Conservation (phyloP, 441 rosid genomes). For the Lepidium campestre region DNA sequence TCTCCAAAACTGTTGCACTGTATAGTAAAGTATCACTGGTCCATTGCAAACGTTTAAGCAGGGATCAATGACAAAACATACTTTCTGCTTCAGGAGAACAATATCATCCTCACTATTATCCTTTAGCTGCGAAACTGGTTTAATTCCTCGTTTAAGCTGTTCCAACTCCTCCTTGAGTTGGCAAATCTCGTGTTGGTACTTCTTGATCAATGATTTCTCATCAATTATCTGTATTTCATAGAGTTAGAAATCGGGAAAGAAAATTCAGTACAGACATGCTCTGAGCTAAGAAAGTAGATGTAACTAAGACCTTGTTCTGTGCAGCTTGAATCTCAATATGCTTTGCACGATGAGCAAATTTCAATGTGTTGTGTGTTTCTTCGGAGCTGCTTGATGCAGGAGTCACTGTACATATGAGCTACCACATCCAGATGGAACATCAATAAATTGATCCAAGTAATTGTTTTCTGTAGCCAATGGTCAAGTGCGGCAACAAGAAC, state of each 20-base stretch:
- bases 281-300: no score
- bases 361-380: conserved; percentile 77
- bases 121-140: conserved; percentile 62
- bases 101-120: conserved; percentile 66
- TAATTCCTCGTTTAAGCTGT: conserved; percentile 60
- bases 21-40: not conserved
- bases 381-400: conserved; percentile 76
- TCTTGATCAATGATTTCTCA: conserved; percentile 73
- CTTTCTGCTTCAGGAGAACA: conserved; percentile 86
- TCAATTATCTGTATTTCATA: conserved; percentile 55
- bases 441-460: no score
- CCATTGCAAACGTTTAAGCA: not conserved
- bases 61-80: conserved; percentile 24
- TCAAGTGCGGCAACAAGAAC: no score
- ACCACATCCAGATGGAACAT: conserved; percentile 35
- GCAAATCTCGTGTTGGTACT: conserved; percentile 69
- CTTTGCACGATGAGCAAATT: conserved; percentile 78
- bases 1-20: not conserved
- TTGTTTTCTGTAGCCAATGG: no score
- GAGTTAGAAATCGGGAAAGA: conserved; percentile 24
- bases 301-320: conserved; percentile 79
- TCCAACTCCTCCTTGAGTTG: conserved; percentile 68
- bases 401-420: conserved; percentile 82
- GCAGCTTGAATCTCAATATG: conserved; percentile 77
- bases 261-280: no score